These are phyloP conservation scores for Vitis hybrid DNA, from an alignment of 177 flowering plant genomes.

Conservation along the genomic window DNA sequence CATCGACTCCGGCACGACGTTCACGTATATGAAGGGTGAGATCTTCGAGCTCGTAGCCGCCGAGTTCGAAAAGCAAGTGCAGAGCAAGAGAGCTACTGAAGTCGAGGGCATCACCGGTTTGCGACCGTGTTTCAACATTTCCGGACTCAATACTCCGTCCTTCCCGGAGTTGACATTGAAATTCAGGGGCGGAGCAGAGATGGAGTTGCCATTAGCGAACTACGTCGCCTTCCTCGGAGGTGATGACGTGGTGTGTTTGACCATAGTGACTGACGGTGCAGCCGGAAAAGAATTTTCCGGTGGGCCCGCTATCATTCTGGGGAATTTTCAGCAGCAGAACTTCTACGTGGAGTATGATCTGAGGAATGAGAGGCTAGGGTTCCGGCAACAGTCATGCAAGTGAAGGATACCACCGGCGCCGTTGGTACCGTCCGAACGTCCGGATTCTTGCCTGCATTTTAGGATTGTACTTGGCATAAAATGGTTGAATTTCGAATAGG, in stretches of 20 bases:
- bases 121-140: slow-evolving; percentile 61
- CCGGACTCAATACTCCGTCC: slow-evolving; percentile 24
- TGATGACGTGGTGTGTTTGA: slow-evolving; percentile 41
- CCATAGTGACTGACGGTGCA: slow-evolving; percentile 37
- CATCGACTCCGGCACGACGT: slow-evolving; percentile 84
- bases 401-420: not conserved
- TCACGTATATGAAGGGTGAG: slow-evolving; percentile 62
- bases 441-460: too few relatives aligned
- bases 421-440: too few relatives aligned
- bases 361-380: slow-evolving; percentile 65
- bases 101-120: slow-evolving; percentile 53
- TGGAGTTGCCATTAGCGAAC: slow-evolving; percentile 61
- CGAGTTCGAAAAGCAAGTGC: slow-evolving; percentile 42
- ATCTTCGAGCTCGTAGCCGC: slow-evolving; percentile 43
- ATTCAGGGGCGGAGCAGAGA: slow-evolving; percentile 77
- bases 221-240: slow-evolving; percentile 40
- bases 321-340: slow-evolving; percentile 80
- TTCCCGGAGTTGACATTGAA: slow-evolving; percentile 60
- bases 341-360: slow-evolving; percentile 65
- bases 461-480: too few relatives aligned
- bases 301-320: slow-evolving; percentile 75
- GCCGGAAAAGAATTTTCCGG: slow-evolving; percentile 15
- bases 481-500: too few relatives aligned
- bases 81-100: slow-evolving; percentile 32
- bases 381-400: slow-evolving; percentile 45